Percentiles rank a stretch among this genome's conserved stretches.
Conservation (phyloP, 495 filamentous ascomycete genomes). For the Hypoxylon trugodes region DNA sequence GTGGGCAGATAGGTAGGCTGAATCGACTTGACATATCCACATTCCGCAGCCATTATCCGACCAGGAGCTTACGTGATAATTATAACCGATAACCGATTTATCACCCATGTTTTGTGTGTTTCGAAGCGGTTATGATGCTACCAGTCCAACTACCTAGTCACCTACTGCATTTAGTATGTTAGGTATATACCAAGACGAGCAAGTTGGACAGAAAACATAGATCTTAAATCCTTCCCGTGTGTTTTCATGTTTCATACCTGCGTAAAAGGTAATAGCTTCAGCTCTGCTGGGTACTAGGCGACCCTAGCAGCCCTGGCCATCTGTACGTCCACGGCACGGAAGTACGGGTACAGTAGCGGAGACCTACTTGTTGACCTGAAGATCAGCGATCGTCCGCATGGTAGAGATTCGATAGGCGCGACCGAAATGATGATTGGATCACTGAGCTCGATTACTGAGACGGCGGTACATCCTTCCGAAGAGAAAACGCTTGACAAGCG, state of each 20-base stretch:
- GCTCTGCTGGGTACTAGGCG: background rate
- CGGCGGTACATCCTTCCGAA: constrained; percentile 33
- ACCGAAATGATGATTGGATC: constrained; percentile 30
- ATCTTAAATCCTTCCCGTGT: constrained; percentile 31
- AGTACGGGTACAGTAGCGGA: constrained; percentile 19
- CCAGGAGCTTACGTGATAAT: too few species aligned
- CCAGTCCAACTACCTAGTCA: too few species aligned
- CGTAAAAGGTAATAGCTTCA: constrained; percentile 19
- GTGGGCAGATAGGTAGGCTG: too few species aligned
- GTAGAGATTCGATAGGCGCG: constrained; percentile 27
- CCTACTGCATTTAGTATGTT: too few species aligned
- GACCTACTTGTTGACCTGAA: constrained; percentile 11
- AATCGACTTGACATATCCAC: too few species aligned
- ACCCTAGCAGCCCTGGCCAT: constrained; percentile 3
- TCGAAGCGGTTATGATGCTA: too few species aligned
- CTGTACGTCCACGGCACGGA: constrained; percentile 5
- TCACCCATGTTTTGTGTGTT: too few species aligned
- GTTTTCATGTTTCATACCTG: constrained; percentile 25
- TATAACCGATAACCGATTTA: too few species aligned
- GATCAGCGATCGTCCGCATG: constrained; percentile 5
- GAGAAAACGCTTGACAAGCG: constrained; percentile 34
- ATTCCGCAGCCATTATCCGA: too few species aligned
- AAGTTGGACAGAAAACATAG: too few species aligned
- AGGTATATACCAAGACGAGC: too few species aligned
- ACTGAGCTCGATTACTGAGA: constrained; percentile 31